phyloP scores from a whole-genome alignment of 2,329 filamentous ascomycete species.

The Penicillium decumbens region DNA sequence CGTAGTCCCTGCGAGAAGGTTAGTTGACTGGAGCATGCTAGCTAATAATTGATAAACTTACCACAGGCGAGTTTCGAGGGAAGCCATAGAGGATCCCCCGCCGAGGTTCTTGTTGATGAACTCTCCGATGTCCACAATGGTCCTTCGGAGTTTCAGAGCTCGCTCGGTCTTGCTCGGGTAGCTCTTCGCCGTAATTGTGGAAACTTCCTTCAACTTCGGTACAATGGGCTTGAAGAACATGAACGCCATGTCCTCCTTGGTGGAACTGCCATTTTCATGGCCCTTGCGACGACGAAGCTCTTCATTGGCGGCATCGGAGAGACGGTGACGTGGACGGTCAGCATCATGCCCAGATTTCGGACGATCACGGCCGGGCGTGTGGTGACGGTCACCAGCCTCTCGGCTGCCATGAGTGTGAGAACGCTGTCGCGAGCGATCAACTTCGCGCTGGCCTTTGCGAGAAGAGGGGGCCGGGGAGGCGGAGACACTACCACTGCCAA shows the following conservation, averaged over 20 bases:
- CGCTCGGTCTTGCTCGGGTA: constrained; percentile 43
- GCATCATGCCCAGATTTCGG: constrained; percentile 32
- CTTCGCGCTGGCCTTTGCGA: constrained; percentile 36
- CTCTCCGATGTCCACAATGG: constrained; percentile 45
- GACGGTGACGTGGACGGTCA: constrained; percentile 32
- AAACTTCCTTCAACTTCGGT: constrained; percentile 42
- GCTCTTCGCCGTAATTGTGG: constrained; percentile 44
- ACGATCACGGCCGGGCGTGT: constrained; percentile 43
- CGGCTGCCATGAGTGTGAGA: constrained; percentile 40
- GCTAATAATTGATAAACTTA: constrained; percentile 25
- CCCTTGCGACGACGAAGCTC: constrained; percentile 35
- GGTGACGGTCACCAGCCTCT: constrained; percentile 39
- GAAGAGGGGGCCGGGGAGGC: constrained; percentile 44
- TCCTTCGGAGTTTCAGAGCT: constrained; percentile 41
- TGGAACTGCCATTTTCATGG: constrained; percentile 35
- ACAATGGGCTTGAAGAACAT: constrained; percentile 47
- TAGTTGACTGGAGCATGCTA: constrained; percentile 16
- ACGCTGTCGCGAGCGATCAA: constrained; percentile 41
- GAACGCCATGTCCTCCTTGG: constrained; percentile 40
- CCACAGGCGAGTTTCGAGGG: constrained; percentile 45
- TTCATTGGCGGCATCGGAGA: constrained; percentile 33
- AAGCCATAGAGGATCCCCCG: constrained; percentile 37
- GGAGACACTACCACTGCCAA: constrained; percentile 39
- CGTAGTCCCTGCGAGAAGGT: constrained; percentile 40
- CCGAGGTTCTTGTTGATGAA: constrained; percentile 43